These are phyloP conservation scores for Fusarium sulawesiense DNA, from an alignment of 2,329 filamentous ascomycete genomes.

Conservation along the genomic window DNA sequence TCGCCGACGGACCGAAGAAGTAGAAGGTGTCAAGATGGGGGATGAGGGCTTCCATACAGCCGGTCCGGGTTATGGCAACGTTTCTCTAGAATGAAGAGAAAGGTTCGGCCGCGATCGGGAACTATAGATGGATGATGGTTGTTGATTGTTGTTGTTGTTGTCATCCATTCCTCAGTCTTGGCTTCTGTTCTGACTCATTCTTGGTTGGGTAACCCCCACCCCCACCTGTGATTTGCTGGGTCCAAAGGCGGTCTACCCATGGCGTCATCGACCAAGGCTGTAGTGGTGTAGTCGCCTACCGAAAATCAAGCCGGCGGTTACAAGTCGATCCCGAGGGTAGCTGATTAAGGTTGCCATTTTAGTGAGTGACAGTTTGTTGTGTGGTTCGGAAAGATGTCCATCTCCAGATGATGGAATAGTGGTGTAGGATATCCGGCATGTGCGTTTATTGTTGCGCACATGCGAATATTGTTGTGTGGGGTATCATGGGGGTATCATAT, in stretches of 20 bases:
- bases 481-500: slow-evolving; percentile 46
- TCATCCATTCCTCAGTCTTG: slow-evolving; percentile 31
- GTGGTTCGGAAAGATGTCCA: slow-evolving; percentile 12
- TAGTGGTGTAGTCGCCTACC: slow-evolving; percentile 24
- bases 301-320: slow-evolving; percentile 29
- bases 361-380: slow-evolving; percentile 19
- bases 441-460: slow-evolving; percentile 39
- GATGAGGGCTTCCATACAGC: slow-evolving; percentile 30
- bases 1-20: slow-evolving; percentile 26
- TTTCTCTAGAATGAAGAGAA: background rate
- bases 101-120: slow-evolving; percentile 38
- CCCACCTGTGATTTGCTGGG: slow-evolving; percentile 32
- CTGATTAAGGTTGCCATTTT: slow-evolving; percentile 22
- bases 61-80: slow-evolving; percentile 14
- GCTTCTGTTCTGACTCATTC: slow-evolving; percentile 36
- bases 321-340: slow-evolving; percentile 20
- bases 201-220: slow-evolving; percentile 26
- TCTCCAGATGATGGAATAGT: slow-evolving; percentile 33
- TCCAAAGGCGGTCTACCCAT: slow-evolving; percentile 23
- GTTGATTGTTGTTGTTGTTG: slow-evolving; percentile 32
- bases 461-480: slow-evolving; percentile 38
- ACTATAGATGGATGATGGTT: slow-evolving; percentile 14
- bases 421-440: slow-evolving; percentile 37
- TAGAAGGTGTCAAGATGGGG: slow-evolving; percentile 17
- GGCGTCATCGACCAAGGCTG: slow-evolving; percentile 36